Conservation (phyloP, 2,329 filamentous ascomycete genomes). For the Didymella segeticola region DNA sequence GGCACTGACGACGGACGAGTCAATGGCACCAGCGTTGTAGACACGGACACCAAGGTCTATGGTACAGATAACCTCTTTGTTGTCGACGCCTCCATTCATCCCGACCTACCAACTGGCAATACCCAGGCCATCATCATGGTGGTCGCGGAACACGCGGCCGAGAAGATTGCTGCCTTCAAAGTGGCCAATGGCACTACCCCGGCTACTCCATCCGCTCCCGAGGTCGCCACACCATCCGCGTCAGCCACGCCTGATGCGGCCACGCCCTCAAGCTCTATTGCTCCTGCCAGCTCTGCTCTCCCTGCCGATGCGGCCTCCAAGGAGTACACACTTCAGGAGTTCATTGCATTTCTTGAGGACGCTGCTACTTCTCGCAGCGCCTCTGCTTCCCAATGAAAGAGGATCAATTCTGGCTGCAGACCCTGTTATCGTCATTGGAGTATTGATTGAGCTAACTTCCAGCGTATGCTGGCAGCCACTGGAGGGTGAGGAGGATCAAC, state of each 20-base stretch:
- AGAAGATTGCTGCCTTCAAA: slow-evolving; percentile 57
- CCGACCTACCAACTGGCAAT: slow-evolving; percentile 72
- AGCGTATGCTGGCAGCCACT: too few species aligned
- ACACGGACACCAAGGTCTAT: slow-evolving; percentile 52
- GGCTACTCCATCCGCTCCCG: slow-evolving; percentile 47
- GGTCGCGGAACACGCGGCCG: slow-evolving; percentile 67
- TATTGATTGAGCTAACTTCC: too few species aligned
- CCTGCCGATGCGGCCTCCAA: not conserved
- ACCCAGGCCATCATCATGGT: slow-evolving; percentile 70
- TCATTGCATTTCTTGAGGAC: slow-evolving; percentile 11
- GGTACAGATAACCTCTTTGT: slow-evolving; percentile 54
- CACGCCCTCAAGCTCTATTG: not conserved
- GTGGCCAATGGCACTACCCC: slow-evolving; percentile 38
- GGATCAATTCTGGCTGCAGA: too few species aligned
- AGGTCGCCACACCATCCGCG: slow-evolving; percentile 4
- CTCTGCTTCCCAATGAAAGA: too few species aligned
- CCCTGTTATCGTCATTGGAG: too few species aligned
- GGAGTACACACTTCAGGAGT: slow-evolving; percentile 11
- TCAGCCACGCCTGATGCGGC: slow-evolving; percentile 9
- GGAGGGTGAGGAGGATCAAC: too few species aligned
- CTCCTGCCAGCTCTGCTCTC: not conserved
- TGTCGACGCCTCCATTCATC: slow-evolving; percentile 62
- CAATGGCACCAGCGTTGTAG: slow-evolving; percentile 40
- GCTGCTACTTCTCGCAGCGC: too few species aligned
- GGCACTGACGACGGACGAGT: slow-evolving; percentile 43